Percentiles rank a stretch among this genome's conserved stretches.
Evolutionary conservation across 345 rosid species (phyloP).

Genomic region (Adansonia digitata): DNA sequence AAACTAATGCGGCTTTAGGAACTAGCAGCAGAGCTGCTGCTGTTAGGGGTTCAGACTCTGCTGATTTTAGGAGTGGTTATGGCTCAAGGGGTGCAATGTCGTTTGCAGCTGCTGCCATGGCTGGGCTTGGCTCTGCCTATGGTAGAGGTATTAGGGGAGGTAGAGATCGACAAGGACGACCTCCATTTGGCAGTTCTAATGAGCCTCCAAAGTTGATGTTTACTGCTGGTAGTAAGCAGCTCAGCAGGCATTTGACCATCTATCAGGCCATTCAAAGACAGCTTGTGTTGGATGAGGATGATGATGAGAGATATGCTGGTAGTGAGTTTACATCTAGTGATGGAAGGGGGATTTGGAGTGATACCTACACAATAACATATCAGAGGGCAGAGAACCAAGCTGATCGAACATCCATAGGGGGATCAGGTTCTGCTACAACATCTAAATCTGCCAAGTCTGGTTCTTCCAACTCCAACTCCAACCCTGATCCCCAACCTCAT

Average conservation of each 20-base stretch:
- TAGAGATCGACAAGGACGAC: slow-evolving; percentile 87
- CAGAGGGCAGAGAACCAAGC: slow-evolving; percentile 79
- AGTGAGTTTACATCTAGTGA: slow-evolving; percentile 80
- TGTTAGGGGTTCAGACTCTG: slow-evolving; percentile 63
- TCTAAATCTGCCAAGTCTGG: slow-evolving; percentile 57
- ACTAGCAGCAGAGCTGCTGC: slow-evolving; percentile 74
- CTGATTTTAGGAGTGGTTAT: slow-evolving; percentile 71
- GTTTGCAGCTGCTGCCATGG: slow-evolving; percentile 97
- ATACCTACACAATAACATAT: slow-evolving; percentile 83
- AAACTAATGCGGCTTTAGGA: slow-evolving; percentile 59
- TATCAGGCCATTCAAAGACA: slow-evolving; percentile 98
- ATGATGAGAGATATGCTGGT: slow-evolving; percentile 76
- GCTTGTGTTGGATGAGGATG: slow-evolving; percentile 83
- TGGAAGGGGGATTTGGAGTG: slow-evolving; percentile 87
- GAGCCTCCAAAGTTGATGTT: slow-evolving; percentile 79
- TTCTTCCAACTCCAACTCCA: slow-evolving; percentile 39
- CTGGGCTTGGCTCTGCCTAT: slow-evolving; percentile 88
- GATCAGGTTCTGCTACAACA: slow-evolving; percentile 43
- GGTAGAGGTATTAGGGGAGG: slow-evolving; percentile 92
- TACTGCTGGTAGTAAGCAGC: slow-evolving; percentile 85
- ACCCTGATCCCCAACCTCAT: slow-evolving; percentile 41
- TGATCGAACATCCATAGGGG: slow-evolving; percentile 60
- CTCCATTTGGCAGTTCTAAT: slow-evolving; percentile 51
- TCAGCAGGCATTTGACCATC: slow-evolving; percentile 87
- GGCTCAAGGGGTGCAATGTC: slow-evolving; percentile 95